These are phyloP conservation scores for Schizosaccharomyces lindneri DNA, from an alignment of 805 yeast species.

Conservation along the genomic window DNA sequence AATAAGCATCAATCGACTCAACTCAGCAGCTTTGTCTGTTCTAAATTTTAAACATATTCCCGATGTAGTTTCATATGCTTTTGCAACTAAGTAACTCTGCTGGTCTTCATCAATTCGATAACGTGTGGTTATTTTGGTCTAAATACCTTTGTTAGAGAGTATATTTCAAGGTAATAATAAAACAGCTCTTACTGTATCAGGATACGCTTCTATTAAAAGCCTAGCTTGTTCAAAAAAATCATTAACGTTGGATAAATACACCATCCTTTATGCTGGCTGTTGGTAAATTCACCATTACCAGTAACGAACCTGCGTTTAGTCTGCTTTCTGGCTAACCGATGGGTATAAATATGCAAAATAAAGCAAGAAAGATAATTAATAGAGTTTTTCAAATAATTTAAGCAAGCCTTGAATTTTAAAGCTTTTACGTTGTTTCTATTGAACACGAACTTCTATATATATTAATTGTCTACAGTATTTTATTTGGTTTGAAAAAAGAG, in stretches of 20 bases:
- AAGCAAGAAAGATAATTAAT: too few relatives aligned
- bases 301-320: too few relatives aligned
- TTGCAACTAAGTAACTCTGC: neutral
- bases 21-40: neutral
- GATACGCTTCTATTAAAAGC: neutral
- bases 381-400: too few relatives aligned
- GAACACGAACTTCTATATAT: too few relatives aligned
- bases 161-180: too few relatives aligned
- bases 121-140: neutral
- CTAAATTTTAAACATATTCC: neutral
- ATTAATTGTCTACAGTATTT: too few relatives aligned
- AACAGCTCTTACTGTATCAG: neutral
- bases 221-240: neutral
- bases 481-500: too few relatives aligned
- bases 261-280: neutral
- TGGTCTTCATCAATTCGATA: neutral
- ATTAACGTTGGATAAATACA: neutral
- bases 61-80: neutral
- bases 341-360: too few relatives aligned
- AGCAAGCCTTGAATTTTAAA: too few relatives aligned
- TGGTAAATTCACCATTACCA: neutral
- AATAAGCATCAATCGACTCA: neutral
- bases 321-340: too few relatives aligned
- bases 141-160: neutral
- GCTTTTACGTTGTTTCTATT: too few relatives aligned